Evolutionary conservation across 371 early-diverging fungal species (phyloP).

Genomic region (Smittium mucronatum): DNA sequence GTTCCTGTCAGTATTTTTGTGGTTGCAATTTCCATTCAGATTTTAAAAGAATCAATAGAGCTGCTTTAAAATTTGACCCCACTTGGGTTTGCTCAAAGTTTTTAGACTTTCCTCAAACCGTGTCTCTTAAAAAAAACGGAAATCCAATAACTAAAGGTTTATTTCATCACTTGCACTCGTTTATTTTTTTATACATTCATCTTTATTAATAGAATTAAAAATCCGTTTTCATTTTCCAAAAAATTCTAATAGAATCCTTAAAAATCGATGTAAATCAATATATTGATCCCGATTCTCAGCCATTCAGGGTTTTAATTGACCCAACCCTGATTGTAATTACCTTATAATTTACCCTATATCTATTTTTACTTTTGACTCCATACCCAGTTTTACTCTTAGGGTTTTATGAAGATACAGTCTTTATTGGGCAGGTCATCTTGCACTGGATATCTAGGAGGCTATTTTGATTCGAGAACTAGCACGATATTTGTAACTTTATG

Average conservation of each 20-base stretch:
- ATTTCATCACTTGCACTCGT: no score
- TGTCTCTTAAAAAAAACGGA: background rate
- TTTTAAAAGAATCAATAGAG: background rate
- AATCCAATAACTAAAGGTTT: no score
- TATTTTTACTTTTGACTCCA: no score
- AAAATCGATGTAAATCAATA: background rate
- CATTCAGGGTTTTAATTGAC: background rate
- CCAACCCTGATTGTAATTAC: background rate
- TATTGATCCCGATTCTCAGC: background rate
- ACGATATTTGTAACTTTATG: background rate
- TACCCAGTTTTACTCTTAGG: background rate
- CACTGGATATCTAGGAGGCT: constrained; percentile 3
- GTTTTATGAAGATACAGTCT: constrained; percentile 2
- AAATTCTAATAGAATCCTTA: background rate
- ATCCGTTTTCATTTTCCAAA: no score
- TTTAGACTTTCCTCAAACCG: no score
- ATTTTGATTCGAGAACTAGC: background rate
- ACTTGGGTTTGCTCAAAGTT: background rate
- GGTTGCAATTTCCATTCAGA: background rate
- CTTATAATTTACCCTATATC: no score
- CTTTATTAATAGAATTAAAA: no score
- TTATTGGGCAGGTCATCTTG: background rate
- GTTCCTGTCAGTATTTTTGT: constrained; percentile 2
- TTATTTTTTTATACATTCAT: no score
- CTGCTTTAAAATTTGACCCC: no score